A percentile compares a stretch with the other conserved stretches of the same genome.
Conservation (phyloP, 2,329 filamentous ascomycete genomes). For the Teratosphaeria pseudoeucalypti region DNA sequence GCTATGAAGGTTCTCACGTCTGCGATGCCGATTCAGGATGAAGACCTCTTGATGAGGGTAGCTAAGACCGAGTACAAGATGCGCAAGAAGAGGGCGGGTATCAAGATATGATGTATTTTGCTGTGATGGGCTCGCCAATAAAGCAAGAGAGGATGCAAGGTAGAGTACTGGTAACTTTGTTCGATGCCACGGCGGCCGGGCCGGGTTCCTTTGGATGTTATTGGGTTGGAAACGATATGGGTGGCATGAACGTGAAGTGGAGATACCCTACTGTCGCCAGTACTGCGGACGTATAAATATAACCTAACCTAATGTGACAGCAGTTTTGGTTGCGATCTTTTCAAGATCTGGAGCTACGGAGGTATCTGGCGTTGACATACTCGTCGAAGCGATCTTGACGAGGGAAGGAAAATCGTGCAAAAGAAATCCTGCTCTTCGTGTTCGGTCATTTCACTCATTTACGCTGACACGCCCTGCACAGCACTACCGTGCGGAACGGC, state of each 20-base stretch:
- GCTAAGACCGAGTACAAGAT: constrained; percentile 78
- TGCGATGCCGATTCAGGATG: constrained; percentile 88
- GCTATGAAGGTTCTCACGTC: constrained; percentile 94
- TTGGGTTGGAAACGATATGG: background rate
- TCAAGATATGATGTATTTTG: background rate
- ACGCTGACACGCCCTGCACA: too few relatives aligned
- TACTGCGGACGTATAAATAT: background rate
- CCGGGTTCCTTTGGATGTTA: background rate
- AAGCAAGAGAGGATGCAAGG: background rate
- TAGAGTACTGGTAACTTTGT: background rate
- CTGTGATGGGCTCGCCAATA: background rate
- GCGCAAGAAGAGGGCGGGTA: constrained; percentile 38
- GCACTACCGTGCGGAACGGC: background rate
- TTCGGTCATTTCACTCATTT: too few relatives aligned
- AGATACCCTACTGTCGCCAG: background rate
- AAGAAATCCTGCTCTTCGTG: too few relatives aligned
- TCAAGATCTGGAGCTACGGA: background rate
- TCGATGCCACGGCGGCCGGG: background rate
- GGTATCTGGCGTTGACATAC: too few relatives aligned
- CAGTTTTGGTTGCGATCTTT: background rate
- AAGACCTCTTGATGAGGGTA: constrained; percentile 86
- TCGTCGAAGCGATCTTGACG: too few relatives aligned
- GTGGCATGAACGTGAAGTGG: background rate
- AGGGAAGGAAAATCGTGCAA: too few relatives aligned
- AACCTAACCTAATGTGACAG: background rate